Evolutionary conservation across 805 yeast genomes (phyloP), one percentile per base, ranked within the genome.

Genomic region (Monosporozyma solicola): DNA sequence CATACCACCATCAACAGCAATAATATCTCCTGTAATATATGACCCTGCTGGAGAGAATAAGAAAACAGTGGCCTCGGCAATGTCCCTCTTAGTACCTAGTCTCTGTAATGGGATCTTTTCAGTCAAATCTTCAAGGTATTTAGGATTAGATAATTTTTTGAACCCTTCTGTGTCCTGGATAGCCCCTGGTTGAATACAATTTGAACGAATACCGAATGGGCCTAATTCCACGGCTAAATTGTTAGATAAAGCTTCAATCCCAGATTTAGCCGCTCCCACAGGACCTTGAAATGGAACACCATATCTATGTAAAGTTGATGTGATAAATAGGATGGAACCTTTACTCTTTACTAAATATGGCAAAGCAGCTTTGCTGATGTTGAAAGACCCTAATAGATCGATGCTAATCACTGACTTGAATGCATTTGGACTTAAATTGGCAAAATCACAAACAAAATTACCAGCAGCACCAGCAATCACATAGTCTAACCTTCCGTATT

Each of bases 401-500:
- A 91, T 92, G 41, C 84, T 85, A 24, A 91, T 75, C 27, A 91
- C 97, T 0, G 95, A 76, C 68, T 86, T 86, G 76, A 91, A 91
- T 5, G 96, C 97, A 64, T 90, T 89, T 22, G 92, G 64, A 1
- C 92, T 83, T 58, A 91, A 72, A 61, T 82, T 83, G 62, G 84
- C 82, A 70, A 90, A 81, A 67, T 88, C 94, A 35, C 88, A 72
- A 51, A 92, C 67, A 66, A 92, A 91, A 73, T 92, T 92, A 8
- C 98, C 97, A 3, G 97, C 97, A 2, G 98, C 97, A 10, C 97
- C 97, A 46, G 94, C 91, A 66, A 91, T 86, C 35, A 91, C 95
- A 66, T 69, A 87, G 70, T 91, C 97, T 54, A 91, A 84, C 55
- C 79, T 73, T 6, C 97, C 97, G 59, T 88, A 78, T 62, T 77